Percentiles rank a stretch among this genome's conserved stretches.
Evolutionary conservation across 768 basidiomycete species (phyloP).

Genomic region (Boletus rufocinnamomeus): DNA sequence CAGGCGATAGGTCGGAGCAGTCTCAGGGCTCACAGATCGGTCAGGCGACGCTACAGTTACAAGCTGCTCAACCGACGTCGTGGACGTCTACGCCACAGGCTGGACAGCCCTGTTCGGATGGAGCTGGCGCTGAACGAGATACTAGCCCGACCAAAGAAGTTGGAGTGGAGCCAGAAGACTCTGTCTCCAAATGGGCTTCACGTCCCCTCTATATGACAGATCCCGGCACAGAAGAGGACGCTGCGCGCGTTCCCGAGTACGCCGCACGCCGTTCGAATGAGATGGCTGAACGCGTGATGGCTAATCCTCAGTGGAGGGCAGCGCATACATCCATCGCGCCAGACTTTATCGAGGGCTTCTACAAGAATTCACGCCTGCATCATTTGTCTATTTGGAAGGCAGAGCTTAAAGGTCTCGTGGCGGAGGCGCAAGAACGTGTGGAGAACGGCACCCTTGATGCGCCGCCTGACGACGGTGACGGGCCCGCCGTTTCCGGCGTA

Average conservation of each 20-base stretch:
- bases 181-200: conserved; percentile 12
- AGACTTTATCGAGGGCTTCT: conserved; percentile 84
- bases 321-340: conserved; percentile 85
- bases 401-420: conserved; percentile 78
- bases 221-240: conserved; percentile 43
- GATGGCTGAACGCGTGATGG: conserved; percentile 76
- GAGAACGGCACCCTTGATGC: conserved; percentile 41
- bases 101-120: not conserved
- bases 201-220: conserved; percentile 43
- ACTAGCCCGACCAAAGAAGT: conserved; percentile 6
- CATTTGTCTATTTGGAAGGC: conserved; percentile 91
- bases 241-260: conserved; percentile 59
- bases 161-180: not conserved
- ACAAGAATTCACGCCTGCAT: conserved; percentile 88
- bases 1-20: conserved; percentile 47
- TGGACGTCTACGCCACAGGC: not conserved
- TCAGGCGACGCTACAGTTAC: conserved; percentile 21
- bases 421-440: conserved; percentile 73
- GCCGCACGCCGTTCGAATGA: conserved; percentile 69
- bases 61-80: conserved; percentile 9
- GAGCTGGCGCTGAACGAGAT: not conserved
- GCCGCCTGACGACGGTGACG: conserved; percentile 1
- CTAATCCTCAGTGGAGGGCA: conserved; percentile 80
- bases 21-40: conserved; percentile 46
- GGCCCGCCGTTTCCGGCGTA: not conserved